Conservation (phyloP, 352 stramenopile species). For the Pythium phragmitis region DNA sequence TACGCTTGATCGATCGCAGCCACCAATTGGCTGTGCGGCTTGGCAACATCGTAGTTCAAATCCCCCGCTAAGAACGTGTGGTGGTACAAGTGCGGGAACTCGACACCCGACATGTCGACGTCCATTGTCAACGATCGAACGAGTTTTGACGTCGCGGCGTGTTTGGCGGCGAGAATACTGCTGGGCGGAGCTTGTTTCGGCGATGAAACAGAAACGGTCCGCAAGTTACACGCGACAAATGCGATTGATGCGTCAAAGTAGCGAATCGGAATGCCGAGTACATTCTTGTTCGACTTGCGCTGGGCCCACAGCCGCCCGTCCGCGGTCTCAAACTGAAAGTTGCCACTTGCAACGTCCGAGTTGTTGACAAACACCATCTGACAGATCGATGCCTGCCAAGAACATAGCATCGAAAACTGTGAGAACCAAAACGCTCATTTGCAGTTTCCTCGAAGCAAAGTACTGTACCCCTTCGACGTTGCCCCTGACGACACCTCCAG, state of each 20-base stretch:
- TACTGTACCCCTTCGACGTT: constrained; percentile 61
- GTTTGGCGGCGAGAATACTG: constrained; percentile 42
- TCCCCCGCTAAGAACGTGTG: constrained; percentile 81
- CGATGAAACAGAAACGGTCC: constrained; percentile 24
- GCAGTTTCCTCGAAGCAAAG: constrained; percentile 8
- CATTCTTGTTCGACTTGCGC: constrained; percentile 68
- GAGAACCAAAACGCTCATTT: constrained; percentile 4
- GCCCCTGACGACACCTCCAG: constrained; percentile 48
- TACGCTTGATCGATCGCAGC: constrained; percentile 67
- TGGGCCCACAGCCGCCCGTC: constrained; percentile 72
- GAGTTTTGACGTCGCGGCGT: constrained; percentile 54
- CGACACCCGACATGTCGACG: constrained; percentile 59
- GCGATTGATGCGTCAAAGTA: constrained; percentile 85
- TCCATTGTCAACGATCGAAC: constrained; percentile 81
- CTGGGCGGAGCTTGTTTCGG: constrained; percentile 28
- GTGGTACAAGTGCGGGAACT: constrained; percentile 83
- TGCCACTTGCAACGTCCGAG: constrained; percentile 73
- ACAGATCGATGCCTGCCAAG: constrained; percentile 52
- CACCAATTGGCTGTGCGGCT: constrained; percentile 34
- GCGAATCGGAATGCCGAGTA: constrained; percentile 73
- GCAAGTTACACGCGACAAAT: constrained; percentile 78
- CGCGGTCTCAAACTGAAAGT: constrained; percentile 63
- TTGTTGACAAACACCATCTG: constrained; percentile 88
- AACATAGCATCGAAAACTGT: not conserved
- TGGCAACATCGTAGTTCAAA: constrained; percentile 72